These are phyloP conservation scores for Cochlearia excelsa DNA, from an alignment of 345 rosid genomes.

Conservation along the genomic window DNA sequence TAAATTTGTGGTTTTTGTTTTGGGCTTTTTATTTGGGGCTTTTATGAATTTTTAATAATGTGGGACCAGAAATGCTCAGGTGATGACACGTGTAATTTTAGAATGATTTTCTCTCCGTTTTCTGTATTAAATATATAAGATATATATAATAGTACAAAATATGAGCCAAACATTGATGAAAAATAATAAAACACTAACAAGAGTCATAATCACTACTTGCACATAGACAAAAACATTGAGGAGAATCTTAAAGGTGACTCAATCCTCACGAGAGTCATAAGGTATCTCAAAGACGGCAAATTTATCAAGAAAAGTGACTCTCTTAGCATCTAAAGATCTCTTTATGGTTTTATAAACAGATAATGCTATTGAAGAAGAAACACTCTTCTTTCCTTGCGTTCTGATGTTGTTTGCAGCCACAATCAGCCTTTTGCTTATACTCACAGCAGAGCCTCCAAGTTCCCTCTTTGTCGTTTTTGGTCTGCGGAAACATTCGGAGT, in stretches of 20 bases:
- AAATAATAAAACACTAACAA: too few species aligned
- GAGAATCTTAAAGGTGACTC: constrained; percentile 2
- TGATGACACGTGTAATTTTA: too few species aligned
- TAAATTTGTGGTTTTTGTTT: too few species aligned
- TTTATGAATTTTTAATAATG: too few species aligned
- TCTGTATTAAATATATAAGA: too few species aligned
- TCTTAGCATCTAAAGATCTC: constrained; percentile 17
- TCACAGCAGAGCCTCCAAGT: constrained; percentile 1
- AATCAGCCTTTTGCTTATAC: constrained; percentile 22
- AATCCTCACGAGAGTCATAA: constrained; percentile 10
- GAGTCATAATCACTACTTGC: background rate
- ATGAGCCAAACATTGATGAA: too few species aligned
- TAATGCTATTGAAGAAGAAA: constrained; percentile 19
- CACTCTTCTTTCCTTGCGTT: constrained; percentile 32
- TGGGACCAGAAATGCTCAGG: too few species aligned
- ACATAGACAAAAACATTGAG: too few species aligned
- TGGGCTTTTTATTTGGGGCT: too few species aligned
- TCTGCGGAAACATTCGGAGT: constrained; percentile 2
- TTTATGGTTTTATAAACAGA: constrained; percentile 22
- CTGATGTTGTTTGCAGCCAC: constrained; percentile 37
- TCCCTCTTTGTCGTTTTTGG: constrained; percentile 18
- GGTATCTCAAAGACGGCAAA: constrained; percentile 33
- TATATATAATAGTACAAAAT: too few species aligned
- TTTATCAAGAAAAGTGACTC: constrained; percentile 22
- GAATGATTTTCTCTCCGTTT: too few species aligned